Base-by-base conservation (phyloP, 129 eudicot genomes). In the Apium graveolens region DNA sequence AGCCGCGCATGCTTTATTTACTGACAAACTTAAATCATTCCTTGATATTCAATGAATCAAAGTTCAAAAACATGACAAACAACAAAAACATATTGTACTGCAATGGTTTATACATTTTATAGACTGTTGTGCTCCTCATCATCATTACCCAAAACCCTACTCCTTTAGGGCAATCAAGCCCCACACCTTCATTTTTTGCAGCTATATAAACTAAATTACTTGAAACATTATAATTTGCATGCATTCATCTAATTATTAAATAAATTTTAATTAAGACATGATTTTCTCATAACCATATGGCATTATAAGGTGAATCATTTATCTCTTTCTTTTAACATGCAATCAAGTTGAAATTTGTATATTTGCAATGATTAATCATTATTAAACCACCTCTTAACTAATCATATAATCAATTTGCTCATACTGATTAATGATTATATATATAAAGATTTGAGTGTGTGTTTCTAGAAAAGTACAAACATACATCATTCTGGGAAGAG, bases 1-100 rank as follows among this genome's bases (percentile, higher is more conserved):
- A 16, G 48, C 48, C 48, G 68, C 68, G 72, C 72, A 66, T 66
- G 72, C 41, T 12, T 29, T 14, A 14, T 66, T 66, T 66, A 66
- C 72, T 66, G 72, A 66, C 72, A 66, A 31, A 66, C 72, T 66
- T 66, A 66, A 66, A 66, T 66, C 72, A 66, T 66, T 66, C 21
- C 16, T 66, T 66, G 34, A 5, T 60, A n/a, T 31, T 9, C 13
- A 20, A 31, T 39, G 31, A 66, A 31, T 24, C 31, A 31, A 35
- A 13, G 0, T 32, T 66, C 72, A 31, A 29, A 66, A 29, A 66
- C 39, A 66, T 66, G 72, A 31, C 72, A 66, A 66, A 29, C 72
- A 60, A 60, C 68, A n/a, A 60, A 60, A 60, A 66, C 72, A 66
- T 12, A 8, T 66, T 66, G 72, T 66, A 66, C 72, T 31, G 72